Evolutionary conservation across 139 green algal species (phyloP).

Genomic region (Picochlorum sp.): DNA sequence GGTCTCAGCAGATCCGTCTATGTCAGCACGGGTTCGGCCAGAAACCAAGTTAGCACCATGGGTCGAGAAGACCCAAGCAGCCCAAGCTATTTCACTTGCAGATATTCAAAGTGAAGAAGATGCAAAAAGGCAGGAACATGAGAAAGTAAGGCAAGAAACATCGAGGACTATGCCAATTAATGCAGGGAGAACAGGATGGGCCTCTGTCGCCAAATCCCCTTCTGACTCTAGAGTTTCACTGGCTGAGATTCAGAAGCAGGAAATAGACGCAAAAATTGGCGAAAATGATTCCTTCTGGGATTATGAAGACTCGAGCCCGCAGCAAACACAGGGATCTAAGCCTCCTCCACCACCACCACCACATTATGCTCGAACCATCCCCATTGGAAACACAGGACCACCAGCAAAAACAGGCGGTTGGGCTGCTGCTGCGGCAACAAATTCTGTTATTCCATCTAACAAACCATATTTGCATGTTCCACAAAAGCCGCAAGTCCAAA

Average conservation of each 20-base stretch:
- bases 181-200: constrained; percentile 22
- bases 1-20: neutral
- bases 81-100: constrained; percentile 36
- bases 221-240: constrained; percentile 8
- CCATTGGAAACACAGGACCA: no score
- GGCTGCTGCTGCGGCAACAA: constrained; percentile 1
- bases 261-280: constrained; percentile 23
- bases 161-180: neutral
- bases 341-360: neutral
- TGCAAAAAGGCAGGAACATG: constrained; percentile 1
- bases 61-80: constrained; percentile 29
- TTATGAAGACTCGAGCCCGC: constrained; percentile 21
- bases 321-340: no score
- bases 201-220: constrained; percentile 14
- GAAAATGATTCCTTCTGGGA: constrained; percentile 65
- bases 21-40: neutral
- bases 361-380: no score
- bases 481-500: neutral
- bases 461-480: neutral
- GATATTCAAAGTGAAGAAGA: constrained; percentile 75
- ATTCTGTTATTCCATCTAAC: neutral
- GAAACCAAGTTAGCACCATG: constrained; percentile 46
- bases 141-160: constrained; percentile 13
- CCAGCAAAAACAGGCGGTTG: neutral
- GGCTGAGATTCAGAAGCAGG: constrained; percentile 37